Percentiles rank a stretch among this genome's conserved stretches.
Evolutionary conservation across 2,329 filamentous ascomycete genomes (phyloP).

Genomic region (Pseudopyricularia cyperi): DNA sequence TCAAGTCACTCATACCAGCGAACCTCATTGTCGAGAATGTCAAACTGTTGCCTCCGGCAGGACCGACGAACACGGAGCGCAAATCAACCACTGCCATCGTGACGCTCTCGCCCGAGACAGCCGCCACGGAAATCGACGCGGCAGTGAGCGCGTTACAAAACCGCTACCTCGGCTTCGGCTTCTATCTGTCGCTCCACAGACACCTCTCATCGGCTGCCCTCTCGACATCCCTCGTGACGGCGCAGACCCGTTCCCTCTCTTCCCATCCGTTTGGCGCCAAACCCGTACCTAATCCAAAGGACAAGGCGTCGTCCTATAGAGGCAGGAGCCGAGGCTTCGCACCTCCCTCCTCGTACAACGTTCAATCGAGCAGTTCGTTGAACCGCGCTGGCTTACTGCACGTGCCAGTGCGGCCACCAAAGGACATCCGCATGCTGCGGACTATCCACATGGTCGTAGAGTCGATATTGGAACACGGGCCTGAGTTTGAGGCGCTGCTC

Average conservation of each 20-base stretch:
- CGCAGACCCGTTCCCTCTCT: constrained; percentile 28
- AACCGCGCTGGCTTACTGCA: constrained; percentile 39
- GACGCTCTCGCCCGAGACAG: constrained; percentile 66
- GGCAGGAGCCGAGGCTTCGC: constrained; percentile 54
- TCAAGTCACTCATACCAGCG: constrained; percentile 45
- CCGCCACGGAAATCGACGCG: constrained; percentile 70
- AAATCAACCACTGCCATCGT: constrained; percentile 69
- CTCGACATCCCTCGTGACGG: constrained; percentile 18
- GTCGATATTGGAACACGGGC: constrained; percentile 62
- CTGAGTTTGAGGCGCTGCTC: constrained; percentile 80
- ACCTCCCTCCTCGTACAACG: constrained; percentile 57
- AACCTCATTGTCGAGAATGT: constrained; percentile 59
- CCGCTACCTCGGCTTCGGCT: constrained; percentile 73
- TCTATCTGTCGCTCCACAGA: constrained; percentile 66
- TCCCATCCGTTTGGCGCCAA: constrained; percentile 71
- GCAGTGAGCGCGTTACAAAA: constrained; percentile 70
- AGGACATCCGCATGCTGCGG: constrained; percentile 64
- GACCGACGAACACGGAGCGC: constrained; percentile 43
- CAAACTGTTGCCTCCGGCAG: constrained; percentile 48
- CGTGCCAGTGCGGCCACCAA: constrained; percentile 62
- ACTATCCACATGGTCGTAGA: constrained; percentile 86
- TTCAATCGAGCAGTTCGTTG: constrained; percentile 24
- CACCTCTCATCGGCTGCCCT: constrained; percentile 70
- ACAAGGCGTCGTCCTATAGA: neutral
- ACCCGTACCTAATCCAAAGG: constrained; percentile 31